These are phyloP conservation scores for Smittium culicis DNA, from an alignment of 371 early-diverging fungal species.

Conservation along the genomic window DNA sequence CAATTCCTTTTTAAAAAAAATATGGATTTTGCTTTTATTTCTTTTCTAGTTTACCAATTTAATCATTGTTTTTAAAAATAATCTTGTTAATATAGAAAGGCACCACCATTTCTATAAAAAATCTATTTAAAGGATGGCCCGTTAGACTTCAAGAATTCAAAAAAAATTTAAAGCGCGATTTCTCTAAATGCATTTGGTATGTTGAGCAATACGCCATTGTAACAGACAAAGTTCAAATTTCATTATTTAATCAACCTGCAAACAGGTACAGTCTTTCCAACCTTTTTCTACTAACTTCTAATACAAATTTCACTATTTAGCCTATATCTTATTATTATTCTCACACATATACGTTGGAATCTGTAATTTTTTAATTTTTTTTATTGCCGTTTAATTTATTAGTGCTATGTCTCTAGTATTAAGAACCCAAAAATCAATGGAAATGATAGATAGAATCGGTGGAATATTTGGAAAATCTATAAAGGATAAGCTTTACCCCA, in stretches of 20 bases:
- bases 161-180: conserved; percentile 66
- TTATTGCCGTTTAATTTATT: neutral
- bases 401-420: neutral
- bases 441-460: neutral
- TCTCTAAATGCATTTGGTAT: conserved; percentile 55
- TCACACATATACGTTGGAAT: neutral
- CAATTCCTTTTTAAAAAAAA: too few relatives aligned
- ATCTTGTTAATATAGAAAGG: conserved; percentile 34
- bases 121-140: conserved; percentile 74
- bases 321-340: too few relatives aligned
- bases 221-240: conserved; percentile 46
- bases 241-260: conserved; percentile 43
- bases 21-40: too few relatives aligned
- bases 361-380: neutral
- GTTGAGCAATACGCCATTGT: conserved; percentile 80
- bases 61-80: conserved; percentile 1
- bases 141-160: conserved; percentile 80
- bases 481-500: too few relatives aligned
- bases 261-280: conserved; percentile 45
- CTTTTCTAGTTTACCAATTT: neutral
- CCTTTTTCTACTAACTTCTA: too few relatives aligned
- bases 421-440: neutral
- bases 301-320: too few relatives aligned
- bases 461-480: conserved; percentile 1
- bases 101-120: conserved; percentile 62